A percentile compares a stretch with the other conserved stretches of the same genome.
Evolutionary conservation across 805 yeast species (phyloP).

Genomic region (Cyberlindnera veronae): DNA sequence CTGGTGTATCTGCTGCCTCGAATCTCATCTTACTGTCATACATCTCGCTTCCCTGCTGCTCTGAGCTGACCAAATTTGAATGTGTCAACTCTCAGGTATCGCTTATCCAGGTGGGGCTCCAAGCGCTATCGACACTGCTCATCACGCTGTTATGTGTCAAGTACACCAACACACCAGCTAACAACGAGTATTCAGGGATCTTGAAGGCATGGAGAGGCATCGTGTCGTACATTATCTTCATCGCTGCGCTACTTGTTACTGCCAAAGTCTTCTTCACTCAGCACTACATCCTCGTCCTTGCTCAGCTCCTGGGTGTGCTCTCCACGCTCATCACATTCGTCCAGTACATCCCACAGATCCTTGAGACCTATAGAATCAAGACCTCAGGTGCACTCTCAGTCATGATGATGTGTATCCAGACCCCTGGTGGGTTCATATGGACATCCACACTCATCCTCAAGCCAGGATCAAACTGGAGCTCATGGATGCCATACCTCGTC

Average conservation of each 20-base stretch:
- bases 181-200: slow-evolving; percentile 38
- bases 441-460: slow-evolving; percentile 65
- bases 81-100: slow-evolving; percentile 67
- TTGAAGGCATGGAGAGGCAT: slow-evolving; percentile 40
- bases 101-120: slow-evolving; percentile 61
- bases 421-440: slow-evolving; percentile 87
- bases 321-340: slow-evolving; percentile 61
- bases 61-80: slow-evolving; percentile 43
- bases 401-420: slow-evolving; percentile 79
- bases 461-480: slow-evolving; percentile 80
- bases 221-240: slow-evolving; percentile 31
- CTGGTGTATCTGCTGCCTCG: slow-evolving; percentile 64
- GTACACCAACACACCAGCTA: slow-evolving; percentile 42
- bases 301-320: slow-evolving; percentile 59
- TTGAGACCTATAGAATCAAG: slow-evolving; percentile 62
- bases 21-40: slow-evolving; percentile 62
- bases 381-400: slow-evolving; percentile 80
- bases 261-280: slow-evolving; percentile 25
- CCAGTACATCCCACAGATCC: slow-evolving; percentile 78
- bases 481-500: slow-evolving; percentile 76
- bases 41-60: slow-evolving; percentile 62
- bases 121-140: slow-evolving; percentile 54
- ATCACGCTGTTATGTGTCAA: slow-evolving; percentile 54
- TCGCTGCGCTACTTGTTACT: slow-evolving; percentile 34
- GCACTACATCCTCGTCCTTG: slow-evolving; percentile 34